These are phyloP conservation scores for Babesia ovata DNA, from an alignment of 169 alveolate species.

Conservation along the genomic window DNA sequence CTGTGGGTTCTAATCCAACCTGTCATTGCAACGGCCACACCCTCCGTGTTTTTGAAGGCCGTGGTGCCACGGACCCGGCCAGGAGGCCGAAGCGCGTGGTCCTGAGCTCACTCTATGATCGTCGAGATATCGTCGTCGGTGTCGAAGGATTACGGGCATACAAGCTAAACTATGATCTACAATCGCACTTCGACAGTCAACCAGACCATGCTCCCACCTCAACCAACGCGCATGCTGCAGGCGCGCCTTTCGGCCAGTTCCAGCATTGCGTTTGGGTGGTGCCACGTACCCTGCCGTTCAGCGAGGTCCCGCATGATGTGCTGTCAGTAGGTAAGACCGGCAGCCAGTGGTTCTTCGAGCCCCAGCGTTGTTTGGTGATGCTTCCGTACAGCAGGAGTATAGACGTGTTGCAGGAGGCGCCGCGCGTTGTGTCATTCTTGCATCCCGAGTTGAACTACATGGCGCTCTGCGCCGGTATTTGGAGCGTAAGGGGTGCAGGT, in stretches of 20 bases:
- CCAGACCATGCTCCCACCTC: neutral
- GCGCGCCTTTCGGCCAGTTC: slow-evolving; percentile 13
- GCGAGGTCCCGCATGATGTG: slow-evolving; percentile 4
- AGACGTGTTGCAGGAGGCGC: slow-evolving; percentile 43
- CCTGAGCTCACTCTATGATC: slow-evolving; percentile 32
- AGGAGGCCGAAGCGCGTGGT: slow-evolving; percentile 38
- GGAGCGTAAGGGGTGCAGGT: slow-evolving; percentile 43
- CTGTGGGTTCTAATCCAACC: slow-evolving; percentile 5
- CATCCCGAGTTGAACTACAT: slow-evolving; percentile 64
- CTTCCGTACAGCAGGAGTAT: slow-evolving; percentile 54
- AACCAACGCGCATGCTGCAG: neutral
- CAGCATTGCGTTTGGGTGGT: slow-evolving; percentile 64
- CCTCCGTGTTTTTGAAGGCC: slow-evolving; percentile 58
- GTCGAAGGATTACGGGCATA: slow-evolving; percentile 28
- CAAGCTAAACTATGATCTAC: slow-evolving; percentile 65
- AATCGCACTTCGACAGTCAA: slow-evolving; percentile 59
- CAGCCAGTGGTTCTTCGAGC: slow-evolving; percentile 58
- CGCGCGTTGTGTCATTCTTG: slow-evolving; percentile 49
- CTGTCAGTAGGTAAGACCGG: slow-evolving; percentile 22
- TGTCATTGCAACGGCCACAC: slow-evolving; percentile 64
- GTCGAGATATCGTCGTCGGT: slow-evolving; percentile 27
- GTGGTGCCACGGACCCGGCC: neutral
- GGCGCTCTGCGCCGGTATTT: slow-evolving; percentile 65
- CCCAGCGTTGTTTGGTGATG: slow-evolving; percentile 47
- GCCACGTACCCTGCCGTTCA: slow-evolving; percentile 37